Percentiles rank a stretch among this genome's conserved stretches.
phyloP scores from a whole-genome alignment of 345 rosid genomes.

The Pelargonium nanum region DNA sequence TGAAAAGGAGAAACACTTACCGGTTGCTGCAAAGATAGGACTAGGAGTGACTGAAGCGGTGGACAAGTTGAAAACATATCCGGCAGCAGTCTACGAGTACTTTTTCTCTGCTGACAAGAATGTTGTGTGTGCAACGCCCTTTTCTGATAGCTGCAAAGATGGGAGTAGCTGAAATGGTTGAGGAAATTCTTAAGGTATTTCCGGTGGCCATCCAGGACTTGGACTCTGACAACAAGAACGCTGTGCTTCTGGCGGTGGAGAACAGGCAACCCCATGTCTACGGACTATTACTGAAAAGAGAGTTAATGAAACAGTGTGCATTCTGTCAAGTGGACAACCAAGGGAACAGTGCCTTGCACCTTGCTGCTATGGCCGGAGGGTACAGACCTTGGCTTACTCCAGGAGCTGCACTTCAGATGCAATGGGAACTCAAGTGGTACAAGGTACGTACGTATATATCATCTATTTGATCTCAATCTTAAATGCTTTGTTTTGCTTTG shows the following conservation, averaged over 20 bases:
- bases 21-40: slow-evolving; percentile 20
- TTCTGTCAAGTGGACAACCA: slow-evolving; percentile 30
- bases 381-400: slow-evolving; percentile 43
- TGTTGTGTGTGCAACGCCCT: no score
- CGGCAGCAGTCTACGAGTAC: no score
- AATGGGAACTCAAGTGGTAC: slow-evolving; percentile 59
- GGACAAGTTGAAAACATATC: no score
- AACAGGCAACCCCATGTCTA: slow-evolving; percentile 37
- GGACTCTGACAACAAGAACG: slow-evolving; percentile 19
- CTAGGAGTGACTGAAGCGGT: no score
- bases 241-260: slow-evolving; percentile 39
- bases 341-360: slow-evolving; percentile 44
- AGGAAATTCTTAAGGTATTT: slow-evolving; percentile 14
- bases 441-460: slow-evolving; percentile 21
- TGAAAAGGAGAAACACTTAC: no score
- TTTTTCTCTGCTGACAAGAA: no score
- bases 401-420: slow-evolving; percentile 48
- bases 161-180: slow-evolving; percentile 24
- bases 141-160: slow-evolving; percentile 16
- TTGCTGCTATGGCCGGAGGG: slow-evolving; percentile 34
- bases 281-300: slow-evolving; percentile 12
- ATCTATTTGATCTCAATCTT: neutral
- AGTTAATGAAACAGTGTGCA: slow-evolving; percentile 13
- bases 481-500: neutral
- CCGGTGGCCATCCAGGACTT: slow-evolving; percentile 23